Conservation (phyloP, 441 rosid species). For the Iberis amara region DNA sequence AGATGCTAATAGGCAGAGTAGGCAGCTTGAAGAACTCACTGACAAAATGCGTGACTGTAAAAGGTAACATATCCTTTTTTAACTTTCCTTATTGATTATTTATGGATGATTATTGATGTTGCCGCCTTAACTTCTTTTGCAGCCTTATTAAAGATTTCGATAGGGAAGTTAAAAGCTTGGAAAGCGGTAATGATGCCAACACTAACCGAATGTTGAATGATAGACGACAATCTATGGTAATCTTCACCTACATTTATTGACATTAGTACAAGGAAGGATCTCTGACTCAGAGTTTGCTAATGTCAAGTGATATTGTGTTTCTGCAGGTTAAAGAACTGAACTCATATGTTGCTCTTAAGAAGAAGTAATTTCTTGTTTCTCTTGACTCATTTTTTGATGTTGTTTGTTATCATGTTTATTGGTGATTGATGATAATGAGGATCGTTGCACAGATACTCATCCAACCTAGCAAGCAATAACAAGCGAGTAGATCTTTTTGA, state of each 20-base stretch:
- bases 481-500: slow-evolving; percentile 82
- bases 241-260: background rate
- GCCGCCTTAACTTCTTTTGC: slow-evolving; percentile 20
- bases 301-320: slow-evolving; percentile 20
- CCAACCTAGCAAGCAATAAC: slow-evolving; percentile 67
- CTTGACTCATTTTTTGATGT: too few species aligned
- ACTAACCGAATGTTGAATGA: slow-evolving; percentile 71
- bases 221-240: slow-evolving; percentile 82
- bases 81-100: too few species aligned
- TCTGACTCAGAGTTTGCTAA: too few species aligned
- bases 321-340: slow-evolving; percentile 90
- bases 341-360: slow-evolving; percentile 85
- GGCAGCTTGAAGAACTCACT: slow-evolving; percentile 89
- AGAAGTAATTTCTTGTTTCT: too few species aligned
- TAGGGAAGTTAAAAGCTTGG: slow-evolving; percentile 66
- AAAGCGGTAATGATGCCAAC: slow-evolving; percentile 52
- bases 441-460: slow-evolving; percentile 47
- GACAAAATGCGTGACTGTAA: slow-evolving; percentile 92
- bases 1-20: slow-evolving; percentile 78
- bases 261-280: too few species aligned
- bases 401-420: background rate
- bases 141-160: slow-evolving; percentile 96
- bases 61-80: slow-evolving; percentile 38
- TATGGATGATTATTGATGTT: background rate
- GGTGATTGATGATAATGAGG: slow-evolving; percentile 12